Evolutionary conservation across 2,329 filamentous ascomycete species (phyloP), one percentile per base, ranked within the genome.

Genomic region (Arthrobotrys megalospora): DNA sequence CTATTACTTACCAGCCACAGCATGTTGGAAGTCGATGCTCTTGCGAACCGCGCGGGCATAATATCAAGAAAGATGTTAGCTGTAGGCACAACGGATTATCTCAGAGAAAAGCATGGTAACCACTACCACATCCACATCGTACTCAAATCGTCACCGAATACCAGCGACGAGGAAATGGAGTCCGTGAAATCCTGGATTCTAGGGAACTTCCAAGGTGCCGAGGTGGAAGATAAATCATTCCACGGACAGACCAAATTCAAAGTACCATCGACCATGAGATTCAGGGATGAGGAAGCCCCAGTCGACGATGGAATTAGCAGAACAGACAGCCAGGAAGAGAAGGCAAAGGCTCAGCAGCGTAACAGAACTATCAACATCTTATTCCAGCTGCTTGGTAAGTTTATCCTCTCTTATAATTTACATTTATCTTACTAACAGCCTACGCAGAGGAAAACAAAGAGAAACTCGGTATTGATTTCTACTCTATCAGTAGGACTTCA

Each of bases 11-110:
- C 95, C 0, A 97, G 95, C 0, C 95, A 98, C 84, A 93, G 90
- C 60, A 97, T 97, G 94, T 94, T 97, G 83, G 95, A 97, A 85
- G 95, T 94, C 0, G 93, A 97, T 82, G 94, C 94, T 0, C 87
- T 98, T 1, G 94, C 94, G 0, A 90, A 90, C 34, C 88, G 93
- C 0, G 93, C 92, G 0, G 95, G 93, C 11, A 97, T 98, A 80
- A 90, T 98, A 85, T 93, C 94, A 7, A 89, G 89, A 81, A 88
- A 90, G 36, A 96, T 97, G 93, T 87, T 97, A 21, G 94, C 94
- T 0, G 87, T 96, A 7, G 94, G 94, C 3, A 92, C 91, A 0
- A 91, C 90, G 0, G 90, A 93, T 38, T 86, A 90, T 72, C 86
- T 97, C 2, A 88, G 94, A 6, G 87, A 88, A 52, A 89, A 91